These are phyloP conservation scores for Choricystis sp. DNA, from an alignment of 139 green algal genomes.

Conservation along the genomic window DNA sequence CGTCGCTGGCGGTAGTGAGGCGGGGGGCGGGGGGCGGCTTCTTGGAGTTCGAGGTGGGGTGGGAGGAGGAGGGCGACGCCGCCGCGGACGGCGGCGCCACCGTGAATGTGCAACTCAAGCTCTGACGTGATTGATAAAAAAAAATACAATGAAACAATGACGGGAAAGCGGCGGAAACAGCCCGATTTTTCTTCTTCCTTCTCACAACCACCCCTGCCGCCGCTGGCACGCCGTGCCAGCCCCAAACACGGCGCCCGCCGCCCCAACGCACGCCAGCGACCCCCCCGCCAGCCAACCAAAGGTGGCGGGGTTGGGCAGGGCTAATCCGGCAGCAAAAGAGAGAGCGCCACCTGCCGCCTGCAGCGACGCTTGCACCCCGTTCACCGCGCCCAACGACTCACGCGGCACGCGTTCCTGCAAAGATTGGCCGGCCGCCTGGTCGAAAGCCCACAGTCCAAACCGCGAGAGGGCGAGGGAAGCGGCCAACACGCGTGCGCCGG, in stretches of 20 bases:
- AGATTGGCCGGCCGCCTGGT: constrained; percentile 63
- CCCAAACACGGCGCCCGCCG: background rate
- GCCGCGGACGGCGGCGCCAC: no score
- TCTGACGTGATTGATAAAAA: no score
- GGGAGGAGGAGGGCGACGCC: no score
- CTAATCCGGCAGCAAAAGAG: background rate
- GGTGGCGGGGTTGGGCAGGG: background rate
- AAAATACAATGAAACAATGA: no score
- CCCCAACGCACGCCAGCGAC: background rate
- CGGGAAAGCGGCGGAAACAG: no score
- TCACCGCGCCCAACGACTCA: constrained; percentile 33
- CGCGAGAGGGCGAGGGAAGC: constrained; percentile 42
- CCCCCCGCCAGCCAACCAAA: background rate
- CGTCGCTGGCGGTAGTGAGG: no score
- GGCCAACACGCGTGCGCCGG: constrained; percentile 30
- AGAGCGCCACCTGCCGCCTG: background rate
- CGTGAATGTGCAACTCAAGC: no score
- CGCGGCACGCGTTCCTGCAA: constrained; percentile 42
- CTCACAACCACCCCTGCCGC: background rate
- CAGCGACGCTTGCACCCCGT: constrained; percentile 40
- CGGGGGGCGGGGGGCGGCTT: no score
- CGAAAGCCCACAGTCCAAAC: constrained; percentile 63
- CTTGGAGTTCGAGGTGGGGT: no score
- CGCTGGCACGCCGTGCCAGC: background rate
- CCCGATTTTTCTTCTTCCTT: no score